Conservation (phyloP, 1,139 yeast species). For the Saccharomyces hybrid region DNA sequence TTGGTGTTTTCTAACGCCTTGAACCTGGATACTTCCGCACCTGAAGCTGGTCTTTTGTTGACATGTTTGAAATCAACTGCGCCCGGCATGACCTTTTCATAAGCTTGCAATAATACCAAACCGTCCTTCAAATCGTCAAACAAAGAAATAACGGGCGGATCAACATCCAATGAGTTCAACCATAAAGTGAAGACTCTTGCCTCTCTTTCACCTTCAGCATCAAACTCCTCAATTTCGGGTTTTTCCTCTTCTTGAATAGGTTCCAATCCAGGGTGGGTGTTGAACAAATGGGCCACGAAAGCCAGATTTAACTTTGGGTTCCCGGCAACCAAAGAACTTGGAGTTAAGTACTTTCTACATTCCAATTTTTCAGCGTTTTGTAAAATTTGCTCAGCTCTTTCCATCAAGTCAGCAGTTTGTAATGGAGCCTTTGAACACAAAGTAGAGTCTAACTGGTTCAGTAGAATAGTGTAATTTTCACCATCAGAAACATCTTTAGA, state of each 20-base stretch:
- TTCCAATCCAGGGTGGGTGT: constrained; percentile 93
- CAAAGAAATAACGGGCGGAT: constrained; percentile 84
- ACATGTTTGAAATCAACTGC: constrained; percentile 73
- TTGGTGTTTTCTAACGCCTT: constrained; percentile 94
- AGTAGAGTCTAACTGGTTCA: constrained; percentile 83
- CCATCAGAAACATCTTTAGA: constrained; percentile 88
- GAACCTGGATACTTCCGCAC: constrained; percentile 72
- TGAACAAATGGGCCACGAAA: constrained; percentile 92
- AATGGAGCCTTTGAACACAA: constrained; percentile 76
- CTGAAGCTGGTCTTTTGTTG: constrained; percentile 71
- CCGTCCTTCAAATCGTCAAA: constrained; percentile 97
- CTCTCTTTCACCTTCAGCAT: constrained; percentile 99
- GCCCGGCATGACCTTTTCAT: constrained; percentile 93
- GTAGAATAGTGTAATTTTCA: constrained; percentile 84
- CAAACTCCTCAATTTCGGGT: constrained; percentile 85
- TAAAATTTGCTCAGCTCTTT: constrained; percentile 83
- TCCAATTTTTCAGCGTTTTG: constrained; percentile 83
- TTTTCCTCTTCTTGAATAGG: constrained; percentile 90
- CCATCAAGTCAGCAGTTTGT: constrained; percentile 60
- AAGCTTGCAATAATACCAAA: constrained; percentile 79
- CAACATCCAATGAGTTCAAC: constrained; percentile 94
- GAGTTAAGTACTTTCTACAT: constrained; percentile 91
- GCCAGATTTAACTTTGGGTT: constrained; percentile 95
- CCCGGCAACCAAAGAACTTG: constrained; percentile 88
- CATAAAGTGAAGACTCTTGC: constrained; percentile 97